Percentiles rank a stretch among this genome's conserved stretches.
Evolutionary conservation across 2,329 filamentous ascomycete genomes (phyloP).

Genomic region (Aspergillus floridensis): DNA sequence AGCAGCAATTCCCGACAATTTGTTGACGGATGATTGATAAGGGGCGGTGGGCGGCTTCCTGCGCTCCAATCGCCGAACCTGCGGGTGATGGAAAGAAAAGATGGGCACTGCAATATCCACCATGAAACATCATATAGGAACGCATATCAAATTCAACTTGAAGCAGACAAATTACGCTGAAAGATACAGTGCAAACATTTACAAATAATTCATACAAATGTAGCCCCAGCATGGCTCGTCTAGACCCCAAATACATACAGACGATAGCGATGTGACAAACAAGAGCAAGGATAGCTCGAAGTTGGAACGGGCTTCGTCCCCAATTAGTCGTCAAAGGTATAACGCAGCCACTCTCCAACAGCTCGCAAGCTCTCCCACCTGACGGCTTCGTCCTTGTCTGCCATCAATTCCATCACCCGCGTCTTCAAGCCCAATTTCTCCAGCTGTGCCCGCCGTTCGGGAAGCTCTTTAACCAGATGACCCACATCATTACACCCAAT

Average conservation of each 20-base stretch:
- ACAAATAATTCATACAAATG: slow-evolving; percentile 4
- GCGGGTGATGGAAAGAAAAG: background rate
- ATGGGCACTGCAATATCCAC: no score
- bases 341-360: slow-evolving; percentile 73
- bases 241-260: slow-evolving; percentile 1
- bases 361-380: slow-evolving; percentile 90
- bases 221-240: slow-evolving; percentile 2
- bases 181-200: background rate
- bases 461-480: slow-evolving; percentile 82
- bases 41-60: background rate
- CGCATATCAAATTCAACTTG: slow-evolving; percentile 1
- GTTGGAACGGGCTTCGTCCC: background rate
- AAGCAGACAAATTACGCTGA: slow-evolving; percentile 7
- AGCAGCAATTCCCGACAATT: background rate
- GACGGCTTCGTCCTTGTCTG: slow-evolving; percentile 80
- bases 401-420: slow-evolving; percentile 91
- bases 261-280: background rate
- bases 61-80: background rate
- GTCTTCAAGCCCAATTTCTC: slow-evolving; percentile 84
- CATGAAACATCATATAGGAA: background rate
- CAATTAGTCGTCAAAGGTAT: slow-evolving; percentile 58
- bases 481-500: slow-evolving; percentile 93
- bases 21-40: background rate
- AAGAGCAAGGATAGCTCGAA: background rate
- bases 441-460: slow-evolving; percentile 74